Evolutionary conservation across 371 early-diverging fungal species (phyloP), one percentile per base, ranked within the genome.

Genomic region (Dichotomocladium elegans): DNA sequence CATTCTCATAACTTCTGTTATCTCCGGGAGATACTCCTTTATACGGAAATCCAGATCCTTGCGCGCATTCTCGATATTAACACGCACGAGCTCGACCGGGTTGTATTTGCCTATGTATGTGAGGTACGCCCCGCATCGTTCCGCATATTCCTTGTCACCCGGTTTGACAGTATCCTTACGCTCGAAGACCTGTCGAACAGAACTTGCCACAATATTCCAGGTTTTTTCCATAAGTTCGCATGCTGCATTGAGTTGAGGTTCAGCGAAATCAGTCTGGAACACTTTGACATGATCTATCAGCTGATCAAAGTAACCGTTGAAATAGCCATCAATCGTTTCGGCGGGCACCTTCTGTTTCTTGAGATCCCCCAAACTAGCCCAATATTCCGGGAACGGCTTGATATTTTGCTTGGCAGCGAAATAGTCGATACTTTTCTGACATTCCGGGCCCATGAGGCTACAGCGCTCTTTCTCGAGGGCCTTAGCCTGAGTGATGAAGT

Each of bases 261-360:
- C 31, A 0, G 55, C 70, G 59, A 73, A 73, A 0, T 58, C 57
- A 6, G 37, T 15, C 30, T 58, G 45, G 41, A 73, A 73, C 3
- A 52, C 37, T 8, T 59, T 43, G 1, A 49, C 61, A 2, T 56
- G 21, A 2, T 25, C 9, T 10, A 50, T 50, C 12, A 73, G 22
- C 12, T 55, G 34, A 4, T 80, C 73, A 47, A 87, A 76, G 47
- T 85, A 83, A 7, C 62, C 54, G 19, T 58, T 46, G 50, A 86
- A 76, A 6, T 74, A 60, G 3, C 50, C 51, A 62, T 88, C 87
- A 10, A 87, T 61, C n/a, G 77, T 76, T 21, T 59, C 72, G 2
- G 82, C 65, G 41, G 49, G 51, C 37, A 54, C 37, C 29, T 44
- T 51, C 22, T 50, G 48, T 17, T 53, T 34, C 21, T 27, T 30